These are phyloP conservation scores for Fomitopsis pinicola DNA, from an alignment of 1,284 basidiomycete genomes.

Conservation along the genomic window DNA sequence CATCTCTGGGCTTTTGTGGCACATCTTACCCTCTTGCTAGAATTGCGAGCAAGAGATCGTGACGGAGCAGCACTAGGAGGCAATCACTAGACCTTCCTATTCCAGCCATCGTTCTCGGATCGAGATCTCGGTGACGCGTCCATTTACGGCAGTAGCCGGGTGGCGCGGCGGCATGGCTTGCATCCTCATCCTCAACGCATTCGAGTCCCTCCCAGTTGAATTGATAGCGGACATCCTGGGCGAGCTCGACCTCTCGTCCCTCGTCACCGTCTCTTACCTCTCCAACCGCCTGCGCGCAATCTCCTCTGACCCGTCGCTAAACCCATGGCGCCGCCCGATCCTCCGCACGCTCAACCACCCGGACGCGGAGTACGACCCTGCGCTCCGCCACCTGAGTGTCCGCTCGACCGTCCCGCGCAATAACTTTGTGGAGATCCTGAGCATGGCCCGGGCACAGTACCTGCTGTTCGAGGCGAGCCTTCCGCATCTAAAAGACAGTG, in stretches of 20 bases:
- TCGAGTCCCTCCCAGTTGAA: constrained; percentile 65
- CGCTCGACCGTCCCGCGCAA: constrained; percentile 59
- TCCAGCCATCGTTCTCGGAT: not conserved
- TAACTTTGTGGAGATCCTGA: constrained; percentile 72
- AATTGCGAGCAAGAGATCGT: not conserved
- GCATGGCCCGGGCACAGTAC: constrained; percentile 51
- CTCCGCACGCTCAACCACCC: constrained; percentile 44
- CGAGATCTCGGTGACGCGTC: not conserved
- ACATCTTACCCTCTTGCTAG: not conserved
- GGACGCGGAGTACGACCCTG: constrained; percentile 40
- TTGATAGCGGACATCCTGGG: constrained; percentile 67
- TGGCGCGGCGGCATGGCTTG: not conserved
- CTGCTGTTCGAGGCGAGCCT: constrained; percentile 62
- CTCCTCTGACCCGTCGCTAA: constrained; percentile 56
- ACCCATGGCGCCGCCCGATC: constrained; percentile 71
- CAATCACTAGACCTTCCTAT: not conserved
- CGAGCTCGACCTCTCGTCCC: constrained; percentile 58
- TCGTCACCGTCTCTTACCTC: constrained; percentile 52
- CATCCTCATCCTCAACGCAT: constrained; percentile 6
- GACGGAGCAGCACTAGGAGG: not conserved
- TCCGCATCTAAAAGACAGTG: constrained; percentile 55
- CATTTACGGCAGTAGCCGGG: not conserved
- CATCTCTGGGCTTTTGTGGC: not conserved
- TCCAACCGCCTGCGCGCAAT: constrained; percentile 54
- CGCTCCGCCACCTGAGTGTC: constrained; percentile 54